Evolutionary conservation across 805 yeast species (phyloP), one percentile per base, ranked within the genome.

Genomic region (Teunomyces atbi): DNA sequence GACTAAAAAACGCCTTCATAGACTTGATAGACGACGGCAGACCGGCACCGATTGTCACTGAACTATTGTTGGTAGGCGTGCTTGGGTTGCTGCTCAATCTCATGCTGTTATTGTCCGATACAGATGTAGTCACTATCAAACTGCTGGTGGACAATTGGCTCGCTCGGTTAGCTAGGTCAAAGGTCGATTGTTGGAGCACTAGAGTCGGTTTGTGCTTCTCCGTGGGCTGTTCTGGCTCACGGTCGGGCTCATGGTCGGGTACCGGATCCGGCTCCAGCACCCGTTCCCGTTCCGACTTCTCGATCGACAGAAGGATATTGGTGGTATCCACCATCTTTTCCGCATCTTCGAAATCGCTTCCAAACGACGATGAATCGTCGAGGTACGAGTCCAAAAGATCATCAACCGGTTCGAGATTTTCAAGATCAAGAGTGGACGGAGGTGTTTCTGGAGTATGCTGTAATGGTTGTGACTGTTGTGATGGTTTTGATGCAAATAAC

Each of bases 361-460:
- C 60, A 32, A 54, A 47, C 27, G 65, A 60, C 32, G 59, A 55
- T 29, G 60, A 57, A 45, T 66, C 73, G 44, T 71, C 76, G 33
- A 72, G 60, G 46, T 72, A 72, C 19, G 73, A 66, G 51, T 71
- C 76, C 32, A 72, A 53, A 16, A 72, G 58, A 45, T 72, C 77
- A 55, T 72, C 77, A 19, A 72, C 70, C 5, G 64, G 68, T 46
- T 68, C 71, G 32, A 72, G 55, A 16, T 59, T 54, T 20, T 39
- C 30, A 7, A 46, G 26, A 18, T 44, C 7, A 28, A 38, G 39
- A 18, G 28, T 30, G 10, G 16, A 36, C 8, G 23, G 20, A 8
- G 26, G 44, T 39, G 29, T 30, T 41, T 23, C 19, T 6, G 27
- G 15, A 16, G 10, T 11, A 32, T 18, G 18, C 6, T 7, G 18